phyloP scores from a whole-genome alignment of 371 early-diverging fungal genomes.

The Mortierella sp. region DNA sequence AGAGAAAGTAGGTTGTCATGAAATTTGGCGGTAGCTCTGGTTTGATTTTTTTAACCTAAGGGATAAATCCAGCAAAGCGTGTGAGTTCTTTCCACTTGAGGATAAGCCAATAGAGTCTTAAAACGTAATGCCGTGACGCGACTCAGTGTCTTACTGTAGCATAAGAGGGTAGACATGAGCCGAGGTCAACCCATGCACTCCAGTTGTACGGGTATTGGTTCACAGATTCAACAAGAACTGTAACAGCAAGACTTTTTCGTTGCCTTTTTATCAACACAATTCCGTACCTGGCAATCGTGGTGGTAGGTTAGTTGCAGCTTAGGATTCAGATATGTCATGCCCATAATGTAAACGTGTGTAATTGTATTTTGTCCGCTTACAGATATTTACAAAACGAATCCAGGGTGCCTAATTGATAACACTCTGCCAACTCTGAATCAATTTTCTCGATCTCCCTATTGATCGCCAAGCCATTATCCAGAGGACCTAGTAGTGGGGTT shows the following conservation, averaged over 20 bases:
- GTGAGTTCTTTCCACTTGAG: not conserved
- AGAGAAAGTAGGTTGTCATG: constrained; percentile 42
- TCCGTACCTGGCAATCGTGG: constrained; percentile 61
- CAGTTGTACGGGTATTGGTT: constrained; percentile 84
- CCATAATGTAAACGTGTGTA: not conserved
- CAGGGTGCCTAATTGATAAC: constrained; percentile 59
- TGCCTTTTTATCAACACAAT: constrained; percentile 64
- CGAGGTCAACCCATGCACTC: constrained; percentile 92
- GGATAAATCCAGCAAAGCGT: not conserved
- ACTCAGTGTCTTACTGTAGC: constrained; percentile 57
- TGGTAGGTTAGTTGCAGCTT: not conserved
- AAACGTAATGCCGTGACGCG: not conserved
- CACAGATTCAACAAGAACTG: constrained; percentile 74
- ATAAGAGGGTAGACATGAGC: constrained; percentile 62
- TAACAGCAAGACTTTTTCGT: constrained; percentile 65
- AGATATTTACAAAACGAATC: constrained; percentile 81
- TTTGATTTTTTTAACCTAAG: constrained; percentile 31
- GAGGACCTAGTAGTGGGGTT: constrained; percentile 45
- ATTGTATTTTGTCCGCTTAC: constrained; percentile 51
- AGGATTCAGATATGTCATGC: not conserved
- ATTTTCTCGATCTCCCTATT: constrained; percentile 66
- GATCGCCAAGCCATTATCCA: constrained; percentile 60
- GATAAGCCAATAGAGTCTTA: constrained; percentile 3
- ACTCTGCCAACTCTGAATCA: constrained; percentile 61
- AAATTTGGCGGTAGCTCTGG: constrained; percentile 39